Conservation (phyloP, 2,329 filamentous ascomycete species). For the Colletotrichum sp. region DNA sequence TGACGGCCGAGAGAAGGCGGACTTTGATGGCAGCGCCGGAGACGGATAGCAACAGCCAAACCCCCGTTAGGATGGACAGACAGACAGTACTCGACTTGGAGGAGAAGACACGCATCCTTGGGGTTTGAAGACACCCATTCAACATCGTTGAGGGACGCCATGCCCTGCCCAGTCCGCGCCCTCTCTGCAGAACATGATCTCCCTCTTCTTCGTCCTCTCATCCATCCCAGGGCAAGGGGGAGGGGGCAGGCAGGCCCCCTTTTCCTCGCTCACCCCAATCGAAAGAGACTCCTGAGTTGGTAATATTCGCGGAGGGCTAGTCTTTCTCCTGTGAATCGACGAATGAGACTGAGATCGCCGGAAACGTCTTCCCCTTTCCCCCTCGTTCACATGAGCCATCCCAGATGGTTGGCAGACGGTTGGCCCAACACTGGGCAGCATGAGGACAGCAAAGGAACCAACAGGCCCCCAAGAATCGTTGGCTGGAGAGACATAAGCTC, state of each 20-base stretch:
- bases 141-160: not conserved
- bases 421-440: not conserved
- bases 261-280: not conserved
- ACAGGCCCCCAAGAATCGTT: not conserved
- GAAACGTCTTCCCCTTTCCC: not conserved
- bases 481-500: not conserved
- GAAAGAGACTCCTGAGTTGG: not conserved
- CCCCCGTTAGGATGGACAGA: not conserved
- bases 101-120: not conserved
- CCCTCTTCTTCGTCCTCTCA: not conserved
- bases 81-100: not conserved
- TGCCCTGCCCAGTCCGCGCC: not conserved
- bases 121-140: not conserved
- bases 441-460: not conserved
- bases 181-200: not conserved
- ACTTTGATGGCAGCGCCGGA: not conserved
- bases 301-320: not conserved
- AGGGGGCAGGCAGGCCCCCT: not conserved
- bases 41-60: not conserved
- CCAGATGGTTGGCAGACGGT: not conserved
- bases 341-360: not conserved
- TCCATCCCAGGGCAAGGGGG: not conserved
- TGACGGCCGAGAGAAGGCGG: not conserved
- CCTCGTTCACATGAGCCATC: not conserved
- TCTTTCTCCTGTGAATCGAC: not conserved